phyloP scores from a whole-genome alignment of 768 basidiomycete species.

The Tulasnella calospora region DNA sequence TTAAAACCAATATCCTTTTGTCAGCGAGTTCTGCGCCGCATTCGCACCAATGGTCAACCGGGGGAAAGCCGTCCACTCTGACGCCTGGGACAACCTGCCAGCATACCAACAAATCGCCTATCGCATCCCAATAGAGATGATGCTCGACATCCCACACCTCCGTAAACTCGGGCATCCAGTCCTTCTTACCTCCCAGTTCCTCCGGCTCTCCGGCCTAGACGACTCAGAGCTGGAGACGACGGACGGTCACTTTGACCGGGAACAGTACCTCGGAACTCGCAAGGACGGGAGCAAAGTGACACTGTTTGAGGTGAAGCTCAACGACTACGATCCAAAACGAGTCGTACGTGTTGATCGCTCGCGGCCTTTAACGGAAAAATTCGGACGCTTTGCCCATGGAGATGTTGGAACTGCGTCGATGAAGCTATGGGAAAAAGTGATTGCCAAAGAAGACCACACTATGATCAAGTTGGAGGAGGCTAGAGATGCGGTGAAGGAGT shows the following conservation, averaged over 20 bases:
- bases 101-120: slow-evolving; percentile 34
- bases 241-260: slow-evolving; percentile 41
- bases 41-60: slow-evolving; percentile 46
- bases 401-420: background rate
- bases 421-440: background rate
- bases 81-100: slow-evolving; percentile 43
- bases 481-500: slow-evolving; percentile 25
- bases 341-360: slow-evolving; percentile 41
- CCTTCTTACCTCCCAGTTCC: slow-evolving; percentile 41
- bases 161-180: slow-evolving; percentile 40
- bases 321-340: slow-evolving; percentile 41
- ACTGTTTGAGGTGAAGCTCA: slow-evolving; percentile 40
- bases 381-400: background rate
- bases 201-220: slow-evolving; percentile 40
- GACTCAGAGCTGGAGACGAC: slow-evolving; percentile 39
- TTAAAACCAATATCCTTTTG: background rate
- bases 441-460: slow-evolving; percentile 30
- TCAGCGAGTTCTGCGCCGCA: slow-evolving; percentile 38
- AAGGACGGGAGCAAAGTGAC: slow-evolving; percentile 28
- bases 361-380: background rate
- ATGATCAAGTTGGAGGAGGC: slow-evolving; percentile 36
- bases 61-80: slow-evolving; percentile 41
- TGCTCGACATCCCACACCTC: slow-evolving; percentile 45
- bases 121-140: slow-evolving; percentile 34
- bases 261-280: slow-evolving; percentile 34